phyloP scores from a whole-genome alignment of 192 early-diverging fungal species.

The Funneliformis geosporum region DNA sequence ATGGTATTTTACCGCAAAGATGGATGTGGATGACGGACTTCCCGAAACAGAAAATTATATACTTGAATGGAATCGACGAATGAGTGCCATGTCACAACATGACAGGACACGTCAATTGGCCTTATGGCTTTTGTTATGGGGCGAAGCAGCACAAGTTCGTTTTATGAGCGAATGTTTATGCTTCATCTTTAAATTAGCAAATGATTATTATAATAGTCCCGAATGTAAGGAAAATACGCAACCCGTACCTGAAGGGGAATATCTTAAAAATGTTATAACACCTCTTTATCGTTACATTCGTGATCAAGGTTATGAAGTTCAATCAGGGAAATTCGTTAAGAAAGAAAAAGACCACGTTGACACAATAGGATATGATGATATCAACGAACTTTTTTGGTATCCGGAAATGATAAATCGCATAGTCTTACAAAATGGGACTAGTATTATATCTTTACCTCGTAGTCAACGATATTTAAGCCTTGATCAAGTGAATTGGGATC shows the following conservation, averaged over 20 bases:
- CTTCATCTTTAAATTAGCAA: conserved; percentile 76
- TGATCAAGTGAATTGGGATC: conserved; percentile 67
- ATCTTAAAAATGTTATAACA: conserved; percentile 65
- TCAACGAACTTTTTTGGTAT: conserved; percentile 85
- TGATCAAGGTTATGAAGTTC: conserved; percentile 72
- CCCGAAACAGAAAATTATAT: conserved; percentile 31
- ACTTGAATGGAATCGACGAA: conserved; percentile 64
- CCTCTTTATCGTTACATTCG: conserved; percentile 76
- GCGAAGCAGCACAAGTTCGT: conserved; percentile 73
- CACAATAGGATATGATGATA: conserved; percentile 80
- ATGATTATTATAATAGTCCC: conserved; percentile 56
- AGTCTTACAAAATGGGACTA: conserved; percentile 52
- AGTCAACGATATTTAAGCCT: conserved; percentile 65
- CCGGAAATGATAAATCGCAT: conserved; percentile 64
- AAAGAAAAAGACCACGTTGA: conserved; percentile 74
- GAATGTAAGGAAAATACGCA: conserved; percentile 48
- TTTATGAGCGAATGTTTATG: conserved; percentile 76
- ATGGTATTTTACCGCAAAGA: conserved; percentile 80
- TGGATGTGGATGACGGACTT: conserved; percentile 53
- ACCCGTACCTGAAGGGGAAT: conserved; percentile 67
- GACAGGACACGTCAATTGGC: conserved; percentile 72
- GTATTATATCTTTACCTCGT: conserved; percentile 61
- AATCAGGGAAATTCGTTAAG: conserved; percentile 69
- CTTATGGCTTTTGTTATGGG: conserved; percentile 78
- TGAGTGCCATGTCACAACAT: conserved; percentile 71